Conservation (phyloP, 352 stramenopile species). For the Phytophthora tentaculata region DNA sequence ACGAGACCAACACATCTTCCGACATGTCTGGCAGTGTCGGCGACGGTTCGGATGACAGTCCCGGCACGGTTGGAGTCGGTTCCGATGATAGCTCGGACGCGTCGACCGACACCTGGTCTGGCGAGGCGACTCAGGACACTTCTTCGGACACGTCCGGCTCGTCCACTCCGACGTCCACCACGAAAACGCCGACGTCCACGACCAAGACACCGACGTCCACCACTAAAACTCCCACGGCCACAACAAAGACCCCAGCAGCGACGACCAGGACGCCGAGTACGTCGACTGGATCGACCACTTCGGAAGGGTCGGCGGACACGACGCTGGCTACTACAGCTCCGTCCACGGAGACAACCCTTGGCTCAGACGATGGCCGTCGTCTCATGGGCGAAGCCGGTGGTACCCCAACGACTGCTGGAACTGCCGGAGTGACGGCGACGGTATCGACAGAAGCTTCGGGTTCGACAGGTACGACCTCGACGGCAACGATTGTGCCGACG, state of each 20-base stretch:
- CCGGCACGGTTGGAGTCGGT: constrained; percentile 16
- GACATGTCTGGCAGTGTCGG: constrained; percentile 29
- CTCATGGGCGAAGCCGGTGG: constrained; percentile 29
- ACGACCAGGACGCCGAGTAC: constrained; percentile 24
- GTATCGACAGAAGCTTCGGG: constrained; percentile 16
- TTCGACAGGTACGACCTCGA: constrained; percentile 1
- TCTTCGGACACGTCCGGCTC: constrained; percentile 7
- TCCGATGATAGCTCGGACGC: constrained; percentile 20
- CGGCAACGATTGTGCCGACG: constrained; percentile 5
- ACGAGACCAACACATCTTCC: constrained; percentile 9
- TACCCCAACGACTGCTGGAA: constrained; percentile 11
- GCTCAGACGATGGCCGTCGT: constrained; percentile 24
- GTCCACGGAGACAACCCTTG: constrained; percentile 22
- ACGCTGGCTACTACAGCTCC: constrained; percentile 30
- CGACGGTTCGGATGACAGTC: constrained; percentile 22
- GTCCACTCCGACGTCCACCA: constrained; percentile 31
- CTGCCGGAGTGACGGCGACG: constrained; percentile 4
- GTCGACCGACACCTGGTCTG: background rate
- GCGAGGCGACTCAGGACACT: background rate
- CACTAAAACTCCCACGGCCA: constrained; percentile 32
- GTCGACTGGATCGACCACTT: constrained; percentile 22
- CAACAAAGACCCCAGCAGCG: constrained; percentile 25
- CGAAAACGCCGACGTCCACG: constrained; percentile 25
- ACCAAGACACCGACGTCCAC: constrained; percentile 31
- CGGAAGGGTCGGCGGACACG: constrained; percentile 28